Conservation (phyloP, 1,284 basidiomycete genomes). For the Pseudozyma sp. region DNA sequence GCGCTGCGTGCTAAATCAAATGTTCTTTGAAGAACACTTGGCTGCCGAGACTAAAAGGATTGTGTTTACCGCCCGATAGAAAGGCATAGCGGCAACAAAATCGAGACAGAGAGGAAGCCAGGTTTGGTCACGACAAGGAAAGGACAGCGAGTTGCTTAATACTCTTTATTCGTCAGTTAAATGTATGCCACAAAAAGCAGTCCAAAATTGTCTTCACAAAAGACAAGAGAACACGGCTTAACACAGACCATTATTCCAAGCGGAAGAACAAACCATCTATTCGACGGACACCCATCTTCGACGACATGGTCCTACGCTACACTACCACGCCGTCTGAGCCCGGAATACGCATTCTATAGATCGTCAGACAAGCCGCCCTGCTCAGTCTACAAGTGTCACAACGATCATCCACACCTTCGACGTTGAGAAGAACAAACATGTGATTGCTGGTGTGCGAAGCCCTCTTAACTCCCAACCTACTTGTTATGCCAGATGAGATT, state of each 20-base stretch:
- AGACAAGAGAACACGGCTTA: not conserved
- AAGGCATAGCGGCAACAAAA: no score
- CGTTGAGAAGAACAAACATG: not conserved
- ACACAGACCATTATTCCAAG: not conserved
- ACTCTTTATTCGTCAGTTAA: not conserved
- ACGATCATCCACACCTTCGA: no score
- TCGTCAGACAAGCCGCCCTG: no score
- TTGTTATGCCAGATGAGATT: conserved; percentile 69
- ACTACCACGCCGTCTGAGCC: no score
- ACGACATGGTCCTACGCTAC: no score
- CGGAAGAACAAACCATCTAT: not conserved
- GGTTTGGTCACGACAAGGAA: not conserved
- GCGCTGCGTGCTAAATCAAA: no score
- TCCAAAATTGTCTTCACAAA: not conserved
- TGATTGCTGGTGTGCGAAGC: not conserved
- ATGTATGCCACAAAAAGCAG: not conserved
- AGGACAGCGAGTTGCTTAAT: not conserved
- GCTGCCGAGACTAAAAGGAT: no score
- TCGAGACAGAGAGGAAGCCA: not conserved
- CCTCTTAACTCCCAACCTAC: conserved; percentile 21
- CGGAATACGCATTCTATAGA: not conserved
- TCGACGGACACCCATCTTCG: no score
- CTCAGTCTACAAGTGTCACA: no score
- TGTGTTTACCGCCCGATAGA: no score
- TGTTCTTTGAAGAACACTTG: not conserved